A percentile compares a stretch with the other conserved stretches of the same genome.
Conservation (phyloP, 306 rosid species). For the Quercus bicolor region DNA sequence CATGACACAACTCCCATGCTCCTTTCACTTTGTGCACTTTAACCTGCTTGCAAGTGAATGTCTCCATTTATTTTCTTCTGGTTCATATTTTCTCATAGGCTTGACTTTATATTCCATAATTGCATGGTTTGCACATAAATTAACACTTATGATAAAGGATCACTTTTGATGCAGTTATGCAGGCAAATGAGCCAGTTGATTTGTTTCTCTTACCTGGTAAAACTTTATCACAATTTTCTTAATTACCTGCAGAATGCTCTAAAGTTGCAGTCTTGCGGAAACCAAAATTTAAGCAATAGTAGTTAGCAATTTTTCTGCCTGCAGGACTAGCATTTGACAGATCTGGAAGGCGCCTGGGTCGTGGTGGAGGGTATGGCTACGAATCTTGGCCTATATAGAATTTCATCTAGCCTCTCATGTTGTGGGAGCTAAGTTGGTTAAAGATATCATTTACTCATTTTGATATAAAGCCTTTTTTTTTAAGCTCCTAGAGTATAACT, state of each 20-base stretch:
- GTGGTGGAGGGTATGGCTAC: conserved; percentile 91
- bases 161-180: conserved; percentile 76
- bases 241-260: conserved; percentile 5
- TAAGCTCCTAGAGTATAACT: not conserved
- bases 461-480: not conserved
- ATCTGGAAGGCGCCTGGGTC: conserved; percentile 91
- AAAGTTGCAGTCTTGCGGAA: not conserved
- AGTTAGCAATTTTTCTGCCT: conserved; percentile 22
- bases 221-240: conserved; percentile 11
- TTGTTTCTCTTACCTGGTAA: conserved; percentile 91
- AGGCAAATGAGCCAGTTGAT: conserved; percentile 84
- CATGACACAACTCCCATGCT: not conserved
- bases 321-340: conserved; percentile 92
- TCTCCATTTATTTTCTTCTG: not conserved
- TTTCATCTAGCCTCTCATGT: conserved; percentile 7
- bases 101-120: conserved; percentile 23
- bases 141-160: not conserved
- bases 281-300: conserved; percentile 9
- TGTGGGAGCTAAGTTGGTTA: conserved; percentile 5
- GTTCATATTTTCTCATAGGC: conserved; percentile 14
- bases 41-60: not conserved
- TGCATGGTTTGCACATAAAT: not conserved
- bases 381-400: conserved; percentile 14
- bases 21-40: not conserved
- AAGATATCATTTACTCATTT: conserved; percentile 13